phyloP scores from a whole-genome alignment of 768 basidiomycete genomes.

The Tulasnella sp. region DNA sequence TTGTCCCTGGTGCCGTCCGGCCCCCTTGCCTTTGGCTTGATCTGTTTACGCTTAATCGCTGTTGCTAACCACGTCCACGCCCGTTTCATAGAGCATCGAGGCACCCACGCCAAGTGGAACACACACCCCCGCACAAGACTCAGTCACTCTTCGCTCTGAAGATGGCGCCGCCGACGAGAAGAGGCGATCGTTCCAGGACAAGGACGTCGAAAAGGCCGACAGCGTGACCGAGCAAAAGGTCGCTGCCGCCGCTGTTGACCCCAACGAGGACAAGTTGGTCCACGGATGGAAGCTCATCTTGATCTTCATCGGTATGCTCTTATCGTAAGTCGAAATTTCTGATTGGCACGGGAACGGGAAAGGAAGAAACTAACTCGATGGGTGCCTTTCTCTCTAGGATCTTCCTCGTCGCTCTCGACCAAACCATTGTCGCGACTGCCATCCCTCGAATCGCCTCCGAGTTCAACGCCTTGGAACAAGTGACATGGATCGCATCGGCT shows the following conservation, averaged over 20 bases:
- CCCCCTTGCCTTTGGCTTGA: not conserved
- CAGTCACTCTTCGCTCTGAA: not conserved
- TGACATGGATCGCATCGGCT: constrained; percentile 28
- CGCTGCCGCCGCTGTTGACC: not conserved
- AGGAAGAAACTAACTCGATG: not conserved
- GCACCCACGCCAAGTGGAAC: not conserved
- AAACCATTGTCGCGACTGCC: constrained; percentile 26
- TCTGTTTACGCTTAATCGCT: not conserved
- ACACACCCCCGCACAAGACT: not conserved
- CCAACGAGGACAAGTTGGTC: not conserved
- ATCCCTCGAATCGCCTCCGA: constrained; percentile 24
- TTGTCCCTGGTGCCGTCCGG: not conserved
- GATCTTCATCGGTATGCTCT: constrained; percentile 17
- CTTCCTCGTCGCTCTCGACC: constrained; percentile 25
- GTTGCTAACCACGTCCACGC: not conserved
- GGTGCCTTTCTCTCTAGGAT: not conserved
- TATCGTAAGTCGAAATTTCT: not conserved
- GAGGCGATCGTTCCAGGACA: not conserved
- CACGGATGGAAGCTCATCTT: not conserved
- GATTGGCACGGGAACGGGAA: too few species aligned
- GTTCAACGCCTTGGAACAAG: constrained; percentile 26
- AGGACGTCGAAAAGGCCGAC: not conserved
- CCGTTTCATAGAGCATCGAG: not conserved
- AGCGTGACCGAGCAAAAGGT: not conserved
- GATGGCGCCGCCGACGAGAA: not conserved